A percentile compares a stretch with the other conserved stretches of the same genome.
Conservation (phyloP, 345 rosid genomes). For the Hypericum androsaemum region DNA sequence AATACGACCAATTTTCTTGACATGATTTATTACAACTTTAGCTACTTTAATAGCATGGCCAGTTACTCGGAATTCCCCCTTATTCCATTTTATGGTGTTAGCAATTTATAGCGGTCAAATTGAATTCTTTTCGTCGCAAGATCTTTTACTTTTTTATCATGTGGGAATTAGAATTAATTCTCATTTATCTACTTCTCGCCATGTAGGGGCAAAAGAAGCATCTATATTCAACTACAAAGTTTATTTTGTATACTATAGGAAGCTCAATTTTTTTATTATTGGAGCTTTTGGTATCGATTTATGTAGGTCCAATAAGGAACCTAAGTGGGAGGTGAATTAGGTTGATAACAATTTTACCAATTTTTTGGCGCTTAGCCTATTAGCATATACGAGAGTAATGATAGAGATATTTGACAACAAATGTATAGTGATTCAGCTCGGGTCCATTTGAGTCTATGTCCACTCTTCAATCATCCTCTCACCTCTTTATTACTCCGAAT, state of each 20-base stretch:
- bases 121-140: not conserved
- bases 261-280: not conserved
- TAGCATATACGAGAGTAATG: no score
- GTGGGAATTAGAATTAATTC: constrained; percentile 1
- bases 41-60: not conserved
- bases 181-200: not conserved
- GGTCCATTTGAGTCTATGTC: no score
- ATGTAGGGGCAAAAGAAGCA: not conserved
- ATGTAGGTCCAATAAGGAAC: no score
- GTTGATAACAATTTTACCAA: no score
- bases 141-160: constrained; percentile 1
- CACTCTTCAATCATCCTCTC: no score
- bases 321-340: no score
- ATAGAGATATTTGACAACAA: no score
- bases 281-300: not conserved
- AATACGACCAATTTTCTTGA: not conserved
- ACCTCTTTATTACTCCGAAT: no score
- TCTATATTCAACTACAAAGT: not conserved
- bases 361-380: no score
- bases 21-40: not conserved
- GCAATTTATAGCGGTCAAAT: not conserved
- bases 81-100: not conserved
- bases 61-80: not conserved
- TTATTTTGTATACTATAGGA: not conserved
- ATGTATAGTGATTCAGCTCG: no score